Evolutionary conservation across 2,329 filamentous ascomycete species (phyloP).

Genomic region (Colletotrichum camelliae): DNA sequence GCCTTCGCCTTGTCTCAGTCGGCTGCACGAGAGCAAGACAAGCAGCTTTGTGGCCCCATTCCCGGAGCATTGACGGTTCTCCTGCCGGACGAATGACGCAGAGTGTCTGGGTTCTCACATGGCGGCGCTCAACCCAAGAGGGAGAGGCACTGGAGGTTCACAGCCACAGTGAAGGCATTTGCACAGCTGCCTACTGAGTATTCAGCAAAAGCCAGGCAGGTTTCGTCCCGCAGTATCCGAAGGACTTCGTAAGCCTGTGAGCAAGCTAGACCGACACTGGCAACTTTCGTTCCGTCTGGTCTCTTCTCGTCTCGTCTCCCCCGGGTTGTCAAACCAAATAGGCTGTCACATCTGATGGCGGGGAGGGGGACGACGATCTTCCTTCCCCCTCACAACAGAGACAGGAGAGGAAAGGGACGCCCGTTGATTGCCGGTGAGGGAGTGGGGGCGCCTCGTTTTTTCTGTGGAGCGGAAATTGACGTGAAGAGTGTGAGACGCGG

Average conservation of each 20-base stretch:
- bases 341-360: not conserved
- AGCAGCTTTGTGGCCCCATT: not conserved
- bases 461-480: not conserved
- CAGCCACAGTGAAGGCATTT: not conserved
- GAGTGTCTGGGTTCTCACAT: not conserved
- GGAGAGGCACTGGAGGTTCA: not conserved
- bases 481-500: not conserved
- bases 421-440: not conserved
- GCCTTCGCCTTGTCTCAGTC: not conserved
- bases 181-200: not conserved
- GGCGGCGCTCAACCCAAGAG: not conserved
- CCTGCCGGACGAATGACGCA: not conserved
- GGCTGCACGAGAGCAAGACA: not conserved
- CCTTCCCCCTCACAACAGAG: not conserved
- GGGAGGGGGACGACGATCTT: not conserved
- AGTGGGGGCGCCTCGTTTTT: not conserved
- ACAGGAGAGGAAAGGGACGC: not conserved
- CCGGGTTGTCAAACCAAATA: not conserved
- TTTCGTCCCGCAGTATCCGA: not conserved
- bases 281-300: slow-evolving; percentile 1
- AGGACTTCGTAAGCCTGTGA: not conserved
- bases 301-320: not conserved
- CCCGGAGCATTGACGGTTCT: not conserved
- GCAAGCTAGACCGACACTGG: not conserved
- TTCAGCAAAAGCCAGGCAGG: not conserved